Conservation (phyloP, 106 monocot genomes). For the Hemerocallis citrina region DNA sequence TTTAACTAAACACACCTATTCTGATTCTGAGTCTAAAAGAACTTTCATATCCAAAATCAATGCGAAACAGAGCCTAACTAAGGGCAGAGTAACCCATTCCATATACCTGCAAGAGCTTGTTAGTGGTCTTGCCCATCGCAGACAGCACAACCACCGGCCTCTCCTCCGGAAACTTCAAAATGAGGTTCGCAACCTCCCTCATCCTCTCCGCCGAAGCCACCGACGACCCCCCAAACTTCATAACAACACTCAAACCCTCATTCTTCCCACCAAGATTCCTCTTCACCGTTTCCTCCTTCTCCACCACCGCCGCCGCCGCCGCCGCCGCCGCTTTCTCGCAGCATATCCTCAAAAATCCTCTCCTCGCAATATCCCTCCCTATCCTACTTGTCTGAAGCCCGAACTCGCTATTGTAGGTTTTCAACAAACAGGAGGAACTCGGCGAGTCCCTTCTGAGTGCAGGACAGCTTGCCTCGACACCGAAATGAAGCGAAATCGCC, state of each 20-base stretch:
- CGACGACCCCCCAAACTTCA: conserved; percentile 93
- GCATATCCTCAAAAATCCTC: conserved; percentile 19
- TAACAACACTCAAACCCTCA: conserved; percentile 54
- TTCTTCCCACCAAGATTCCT: background rate
- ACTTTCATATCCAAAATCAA: too few relatives aligned
- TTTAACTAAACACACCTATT: too few relatives aligned
- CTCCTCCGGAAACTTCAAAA: conserved; percentile 66
- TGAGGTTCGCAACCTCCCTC: conserved; percentile 71
- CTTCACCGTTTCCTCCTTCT: conserved; percentile 16
- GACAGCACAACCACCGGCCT: conserved; percentile 78
- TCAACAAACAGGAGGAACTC: conserved; percentile 5
- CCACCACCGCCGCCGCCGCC: conserved; percentile 4
- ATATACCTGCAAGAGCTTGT: conserved; percentile 64
- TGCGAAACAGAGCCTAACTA: background rate
- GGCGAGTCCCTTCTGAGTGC: conserved; percentile 6
- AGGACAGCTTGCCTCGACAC: background rate
- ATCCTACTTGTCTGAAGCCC: background rate
- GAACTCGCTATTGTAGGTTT: background rate
- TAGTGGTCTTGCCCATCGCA: conserved; percentile 90
- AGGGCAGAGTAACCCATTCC: background rate
- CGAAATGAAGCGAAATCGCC: conserved; percentile 6
- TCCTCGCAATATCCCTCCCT: background rate
- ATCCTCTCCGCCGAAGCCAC: conserved; percentile 78
- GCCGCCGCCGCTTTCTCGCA: conserved; percentile 13
- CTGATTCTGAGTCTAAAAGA: too few relatives aligned